A percentile compares a stretch with the other conserved stretches of the same genome.
Evolutionary conservation across 2,329 filamentous ascomycete species (phyloP).

Genomic region (Fusarium pseudocircinatum): DNA sequence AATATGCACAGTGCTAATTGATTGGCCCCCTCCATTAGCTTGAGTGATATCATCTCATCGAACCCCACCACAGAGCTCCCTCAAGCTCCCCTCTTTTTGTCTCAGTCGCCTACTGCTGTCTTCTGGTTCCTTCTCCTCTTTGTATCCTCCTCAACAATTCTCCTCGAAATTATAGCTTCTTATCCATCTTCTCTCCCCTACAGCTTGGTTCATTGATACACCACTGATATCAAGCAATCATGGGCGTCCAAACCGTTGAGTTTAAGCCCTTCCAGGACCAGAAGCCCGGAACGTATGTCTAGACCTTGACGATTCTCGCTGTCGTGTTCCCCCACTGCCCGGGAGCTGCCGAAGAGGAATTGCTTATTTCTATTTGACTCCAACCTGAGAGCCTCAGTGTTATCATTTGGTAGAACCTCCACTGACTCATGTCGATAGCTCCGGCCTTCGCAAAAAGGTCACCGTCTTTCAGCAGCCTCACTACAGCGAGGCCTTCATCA

Average conservation of each 20-base stretch:
- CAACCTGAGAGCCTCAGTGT: neutral
- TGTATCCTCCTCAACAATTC: constrained; percentile 32
- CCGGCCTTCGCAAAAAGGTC: constrained; percentile 98
- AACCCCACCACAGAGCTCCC: constrained; percentile 43
- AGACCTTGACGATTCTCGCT: constrained; percentile 12
- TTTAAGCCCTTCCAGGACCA: constrained; percentile 92
- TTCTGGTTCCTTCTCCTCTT: constrained; percentile 20
- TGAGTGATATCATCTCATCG: constrained; percentile 42
- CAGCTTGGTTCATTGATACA: constrained; percentile 4
- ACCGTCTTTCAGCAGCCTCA: constrained; percentile 94
- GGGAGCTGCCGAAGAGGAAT: constrained; percentile 1
- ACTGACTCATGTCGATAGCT: constrained; percentile 63
- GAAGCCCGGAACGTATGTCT: constrained; percentile 97
- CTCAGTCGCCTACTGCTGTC: constrained; percentile 18
- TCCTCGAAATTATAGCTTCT: neutral
- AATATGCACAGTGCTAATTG: constrained; percentile 35
- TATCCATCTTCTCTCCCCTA: neutral
- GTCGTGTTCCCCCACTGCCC: constrained; percentile 15
- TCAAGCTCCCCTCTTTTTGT: constrained; percentile 44
- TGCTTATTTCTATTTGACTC: neutral
- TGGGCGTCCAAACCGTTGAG: constrained; percentile 80
- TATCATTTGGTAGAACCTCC: neutral
- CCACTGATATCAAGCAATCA: constrained; percentile 51
- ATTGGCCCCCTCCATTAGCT: constrained; percentile 43
- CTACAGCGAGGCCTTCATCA: constrained; percentile 96